Evolutionary conservation across 2,329 filamentous ascomycete genomes (phyloP), one percentile per base, ranked within the genome.

Genomic region (Colletotrichum paranaense): DNA sequence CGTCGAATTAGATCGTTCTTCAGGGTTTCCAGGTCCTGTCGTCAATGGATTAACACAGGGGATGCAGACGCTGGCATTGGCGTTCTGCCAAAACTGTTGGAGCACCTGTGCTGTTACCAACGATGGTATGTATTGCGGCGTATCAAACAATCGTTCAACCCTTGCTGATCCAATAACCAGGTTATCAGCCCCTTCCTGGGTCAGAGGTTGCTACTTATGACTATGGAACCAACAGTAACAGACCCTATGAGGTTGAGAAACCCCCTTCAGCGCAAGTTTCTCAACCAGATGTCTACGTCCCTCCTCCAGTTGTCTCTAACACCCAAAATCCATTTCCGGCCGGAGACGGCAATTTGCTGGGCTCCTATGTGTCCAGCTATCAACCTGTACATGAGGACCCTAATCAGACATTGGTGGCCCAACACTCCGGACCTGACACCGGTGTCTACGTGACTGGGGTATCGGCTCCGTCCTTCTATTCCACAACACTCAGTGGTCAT

Each of bases 401-500:
- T 6, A 66, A 68, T 70, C 24, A 72, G 78, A 55, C 80, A 22
- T 38, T 74, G 58, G 30, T 57, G 3, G 42, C 53, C 19, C 68
- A 81, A 56, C 79, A 76, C 62, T 81, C 80, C 24, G 80, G 78
- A 42, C 76, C 79, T 60, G 84, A 86, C 67, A 79, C 77, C 55
- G 83, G 86, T 84, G 79, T 84, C n/a, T 86, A 86, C 73, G 81
- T 82, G 9, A 75, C 72, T 5, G 67, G 74, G 53, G 67, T 78
- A 22, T 57, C 80, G 22, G 72, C 75, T 26, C 75, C 78, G 16
- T 72, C 76, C 28, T 81, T 80, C 66, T 78, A 77, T 62, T 67
- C 62, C 8, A 65, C 76, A 28, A 75, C 73, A 32, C 24, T 68
- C 3, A 59, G 46, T 38, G 52, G 58, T 22, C 9, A 32, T 22